Evolutionary conservation across 2,329 filamentous ascomycete genomes (phyloP).

Genomic region (Alternaria arborescens): DNA sequence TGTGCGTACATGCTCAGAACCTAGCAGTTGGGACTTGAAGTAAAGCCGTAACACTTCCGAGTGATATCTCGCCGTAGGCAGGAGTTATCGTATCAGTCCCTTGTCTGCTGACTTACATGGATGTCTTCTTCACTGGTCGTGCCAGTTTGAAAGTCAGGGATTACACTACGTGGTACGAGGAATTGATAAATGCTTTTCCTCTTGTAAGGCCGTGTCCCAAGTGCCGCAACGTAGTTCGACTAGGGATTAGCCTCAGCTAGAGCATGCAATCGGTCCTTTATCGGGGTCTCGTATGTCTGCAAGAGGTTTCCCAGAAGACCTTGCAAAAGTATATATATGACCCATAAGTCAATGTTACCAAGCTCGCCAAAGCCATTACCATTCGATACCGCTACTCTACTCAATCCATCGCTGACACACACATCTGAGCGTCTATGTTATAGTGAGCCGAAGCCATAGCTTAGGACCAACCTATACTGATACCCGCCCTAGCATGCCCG

Average conservation of each 20-base stretch:
- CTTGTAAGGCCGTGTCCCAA: not conserved
- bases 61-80: too few species aligned
- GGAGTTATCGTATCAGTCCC: accelerated
- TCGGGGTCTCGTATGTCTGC: not conserved
- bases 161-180: not conserved
- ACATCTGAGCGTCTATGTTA: not conserved
- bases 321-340: not conserved
- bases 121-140: not conserved
- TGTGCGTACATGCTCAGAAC: too few species aligned
- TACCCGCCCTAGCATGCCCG: not conserved
- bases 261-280: not conserved
- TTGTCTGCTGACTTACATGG: not conserved
- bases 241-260: not conserved
- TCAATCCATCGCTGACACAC: not conserved
- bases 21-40: too few species aligned
- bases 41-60: too few species aligned
- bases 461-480: not conserved
- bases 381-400: not conserved
- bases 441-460: not conserved
- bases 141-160: not conserved
- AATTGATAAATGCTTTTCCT: not conserved
- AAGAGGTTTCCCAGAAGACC: not conserved
- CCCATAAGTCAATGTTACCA: not conserved
- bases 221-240: not conserved
- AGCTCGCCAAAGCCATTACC: not conserved